These are phyloP conservation scores for Pseudomicrostroma phylloplanum DNA, from an alignment of 1,284 basidiomycete species.

Conservation along the genomic window DNA sequence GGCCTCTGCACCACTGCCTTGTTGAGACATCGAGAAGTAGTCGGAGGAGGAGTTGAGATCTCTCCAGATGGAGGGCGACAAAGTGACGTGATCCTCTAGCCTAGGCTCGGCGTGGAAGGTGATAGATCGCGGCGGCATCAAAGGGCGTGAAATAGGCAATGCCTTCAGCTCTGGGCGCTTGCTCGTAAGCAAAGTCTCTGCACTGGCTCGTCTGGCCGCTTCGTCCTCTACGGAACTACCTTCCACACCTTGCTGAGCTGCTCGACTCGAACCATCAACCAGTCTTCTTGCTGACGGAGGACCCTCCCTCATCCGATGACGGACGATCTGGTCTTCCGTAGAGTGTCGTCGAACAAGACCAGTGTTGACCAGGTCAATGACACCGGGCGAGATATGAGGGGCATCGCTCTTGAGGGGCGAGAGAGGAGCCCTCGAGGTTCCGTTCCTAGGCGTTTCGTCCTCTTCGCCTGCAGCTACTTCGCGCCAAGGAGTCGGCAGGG, in stretches of 20 bases:
- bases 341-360: slow-evolving; percentile 39
- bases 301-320: neutral
- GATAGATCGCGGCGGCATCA: slow-evolving; percentile 40
- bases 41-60: neutral
- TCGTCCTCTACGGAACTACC: too few species aligned
- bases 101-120: slow-evolving; percentile 44
- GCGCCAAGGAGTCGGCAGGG: neutral
- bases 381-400: slow-evolving; percentile 40
- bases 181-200: neutral
- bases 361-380: slow-evolving; percentile 19
- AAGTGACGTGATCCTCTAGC: slow-evolving; percentile 35
- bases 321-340: slow-evolving; percentile 22
- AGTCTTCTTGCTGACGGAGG: neutral
- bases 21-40: too few species aligned
- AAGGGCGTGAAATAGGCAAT: slow-evolving; percentile 14
- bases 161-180: neutral
- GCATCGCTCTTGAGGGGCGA: slow-evolving; percentile 11
- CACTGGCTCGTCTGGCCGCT: neutral
- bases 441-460: slow-evolving; percentile 13
- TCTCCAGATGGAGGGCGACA: slow-evolving; percentile 23
- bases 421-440: slow-evolving; percentile 10
- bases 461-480: slow-evolving; percentile 15
- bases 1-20: too few species aligned
- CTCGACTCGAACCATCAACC: too few species aligned
- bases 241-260: too few species aligned